Conservation (phyloP, 2,329 filamentous ascomycete species). For the Calonectria fujianensis region DNA sequence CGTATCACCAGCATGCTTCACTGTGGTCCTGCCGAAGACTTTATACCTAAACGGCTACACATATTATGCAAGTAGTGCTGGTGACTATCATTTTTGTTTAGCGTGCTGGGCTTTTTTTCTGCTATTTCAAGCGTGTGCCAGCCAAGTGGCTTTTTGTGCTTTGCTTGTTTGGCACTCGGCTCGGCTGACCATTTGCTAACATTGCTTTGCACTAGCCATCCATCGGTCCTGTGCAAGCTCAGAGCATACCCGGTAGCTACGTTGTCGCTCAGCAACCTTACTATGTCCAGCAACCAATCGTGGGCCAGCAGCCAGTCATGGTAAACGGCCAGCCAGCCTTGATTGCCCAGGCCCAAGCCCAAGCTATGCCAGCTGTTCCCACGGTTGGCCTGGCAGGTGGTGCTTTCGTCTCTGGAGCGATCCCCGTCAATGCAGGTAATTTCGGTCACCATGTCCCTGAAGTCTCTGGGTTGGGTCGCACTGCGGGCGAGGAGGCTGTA, state of each 20-base stretch:
- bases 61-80: slow-evolving; percentile 64
- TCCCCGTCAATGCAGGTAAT: slow-evolving; percentile 65
- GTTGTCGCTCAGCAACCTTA: slow-evolving; percentile 60
- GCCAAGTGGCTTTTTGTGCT: slow-evolving; percentile 43
- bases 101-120: slow-evolving; percentile 9
- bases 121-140: neutral
- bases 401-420: slow-evolving; percentile 47
- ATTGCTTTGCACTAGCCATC: slow-evolving; percentile 55
- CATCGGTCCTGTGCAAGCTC: slow-evolving; percentile 53
- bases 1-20: slow-evolving; percentile 50
- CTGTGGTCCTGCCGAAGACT: slow-evolving; percentile 59
- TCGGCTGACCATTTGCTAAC: slow-evolving; percentile 2
- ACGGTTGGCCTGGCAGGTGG: slow-evolving; percentile 53
- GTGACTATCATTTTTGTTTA: slow-evolving; percentile 25
- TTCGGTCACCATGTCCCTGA: slow-evolving; percentile 65
- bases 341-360: slow-evolving; percentile 54
- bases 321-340: slow-evolving; percentile 56
- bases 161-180: slow-evolving; percentile 11
- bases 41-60: slow-evolving; percentile 57
- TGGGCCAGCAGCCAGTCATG: slow-evolving; percentile 58
- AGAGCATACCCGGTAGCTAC: slow-evolving; percentile 54
- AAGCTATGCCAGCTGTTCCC: slow-evolving; percentile 53
- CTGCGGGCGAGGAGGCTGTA: slow-evolving; percentile 66
- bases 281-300: slow-evolving; percentile 57
- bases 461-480: slow-evolving; percentile 72